Percentiles rank a stretch among this genome's conserved stretches.
Conservation (phyloP, 2,329 filamentous ascomycete species). For the Polytolypa hystricis region DNA sequence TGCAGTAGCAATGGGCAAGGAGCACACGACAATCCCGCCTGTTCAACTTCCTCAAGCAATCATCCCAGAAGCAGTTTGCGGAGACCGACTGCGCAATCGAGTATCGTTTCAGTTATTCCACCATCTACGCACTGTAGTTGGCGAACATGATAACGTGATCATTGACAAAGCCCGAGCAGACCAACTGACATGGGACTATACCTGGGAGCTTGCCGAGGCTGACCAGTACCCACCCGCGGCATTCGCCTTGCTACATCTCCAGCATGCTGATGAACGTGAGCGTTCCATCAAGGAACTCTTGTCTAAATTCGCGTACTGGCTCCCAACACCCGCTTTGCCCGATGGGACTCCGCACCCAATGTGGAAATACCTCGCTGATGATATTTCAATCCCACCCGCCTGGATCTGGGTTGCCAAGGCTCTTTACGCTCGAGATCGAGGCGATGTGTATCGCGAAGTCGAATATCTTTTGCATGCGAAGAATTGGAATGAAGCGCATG, state of each 20-base stretch:
- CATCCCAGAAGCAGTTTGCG: constrained; percentile 63
- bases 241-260: constrained; percentile 71
- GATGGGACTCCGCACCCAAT: constrained; percentile 28
- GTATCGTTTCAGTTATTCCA: constrained; percentile 78
- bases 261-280: constrained; percentile 49
- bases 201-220: constrained; percentile 38
- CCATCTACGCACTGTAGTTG: constrained; percentile 41
- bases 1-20: constrained; percentile 34
- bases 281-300: constrained; percentile 62
- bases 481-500: constrained; percentile 70
- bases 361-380: constrained; percentile 50
- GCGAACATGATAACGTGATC: constrained; percentile 39
- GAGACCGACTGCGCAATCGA: constrained; percentile 62
- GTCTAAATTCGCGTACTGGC: constrained; percentile 56
- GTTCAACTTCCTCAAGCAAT: constrained; percentile 57
- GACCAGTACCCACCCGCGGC: constrained; percentile 59
- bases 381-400: constrained; percentile 57
- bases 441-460: constrained; percentile 60
- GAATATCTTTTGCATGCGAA: constrained; percentile 68
- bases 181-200: constrained; percentile 53
- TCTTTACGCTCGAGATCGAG: constrained; percentile 63
- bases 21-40: constrained; percentile 20
- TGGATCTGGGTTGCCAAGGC: constrained; percentile 89
- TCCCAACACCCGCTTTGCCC: constrained; percentile 48
- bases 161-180: constrained; percentile 53